These are phyloP conservation scores for Cytospora piceicola DNA, from an alignment of 2,329 filamentous ascomycete species.

Conservation along the genomic window DNA sequence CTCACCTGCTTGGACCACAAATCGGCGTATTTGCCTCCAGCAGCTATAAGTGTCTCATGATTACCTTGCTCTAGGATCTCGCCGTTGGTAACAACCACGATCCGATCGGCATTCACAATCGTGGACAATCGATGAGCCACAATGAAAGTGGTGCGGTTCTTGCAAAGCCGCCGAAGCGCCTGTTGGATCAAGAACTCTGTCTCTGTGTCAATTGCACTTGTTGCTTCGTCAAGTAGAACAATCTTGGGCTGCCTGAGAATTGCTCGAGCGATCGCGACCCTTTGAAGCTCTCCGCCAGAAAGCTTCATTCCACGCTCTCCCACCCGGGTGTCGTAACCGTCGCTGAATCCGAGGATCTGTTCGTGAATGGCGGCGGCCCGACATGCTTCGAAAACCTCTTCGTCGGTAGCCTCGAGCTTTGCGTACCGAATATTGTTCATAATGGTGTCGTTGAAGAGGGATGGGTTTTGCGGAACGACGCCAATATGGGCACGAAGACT, in stretches of 20 bases:
- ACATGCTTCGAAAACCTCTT: conserved; percentile 59
- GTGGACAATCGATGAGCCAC: conserved; percentile 73
- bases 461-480: conserved; percentile 59
- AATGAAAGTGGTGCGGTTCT: conserved; percentile 67
- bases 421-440: conserved; percentile 64
- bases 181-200: conserved; percentile 70
- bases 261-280: conserved; percentile 70
- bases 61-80: conserved; percentile 65
- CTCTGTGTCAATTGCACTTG: conserved; percentile 74
- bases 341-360: conserved; percentile 57
- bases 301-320: conserved; percentile 61
- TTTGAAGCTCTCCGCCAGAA: conserved; percentile 69
- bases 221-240: conserved; percentile 78
- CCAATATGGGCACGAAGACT: conserved; percentile 59
- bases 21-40: conserved; percentile 65
- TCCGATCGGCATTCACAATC: conserved; percentile 69
- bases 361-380: conserved; percentile 61
- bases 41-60: conserved; percentile 61
- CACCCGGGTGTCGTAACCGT: conserved; percentile 56
- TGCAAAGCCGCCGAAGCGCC: conserved; percentile 61
- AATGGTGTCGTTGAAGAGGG: conserved; percentile 62
- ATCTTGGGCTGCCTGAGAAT: conserved; percentile 76
- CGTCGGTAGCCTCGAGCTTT: conserved; percentile 56
- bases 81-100: conserved; percentile 67
- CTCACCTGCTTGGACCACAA: conserved; percentile 65